A percentile compares a stretch with the other conserved stretches of the same genome.
Conservation (phyloP, 176 grass and related monocot species). For the Otatea glauca region DNA sequence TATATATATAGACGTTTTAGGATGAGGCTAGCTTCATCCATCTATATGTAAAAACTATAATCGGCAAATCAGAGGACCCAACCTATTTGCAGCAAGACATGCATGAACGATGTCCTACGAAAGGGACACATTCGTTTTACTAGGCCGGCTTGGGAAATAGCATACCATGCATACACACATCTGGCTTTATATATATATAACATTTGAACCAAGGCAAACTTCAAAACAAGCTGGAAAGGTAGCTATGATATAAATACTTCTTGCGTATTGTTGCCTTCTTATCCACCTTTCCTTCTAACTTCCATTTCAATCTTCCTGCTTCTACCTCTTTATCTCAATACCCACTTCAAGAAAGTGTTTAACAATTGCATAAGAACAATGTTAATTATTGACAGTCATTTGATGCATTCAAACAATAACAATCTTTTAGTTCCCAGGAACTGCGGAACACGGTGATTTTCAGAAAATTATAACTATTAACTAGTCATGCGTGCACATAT, state of each 20-base stretch:
- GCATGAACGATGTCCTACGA: neutral
- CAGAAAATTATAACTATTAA: neutral
- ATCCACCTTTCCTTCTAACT: neutral
- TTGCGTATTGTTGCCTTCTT: neutral
- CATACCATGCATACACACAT: neutral
- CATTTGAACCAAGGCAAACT: neutral
- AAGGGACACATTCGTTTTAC: slow-evolving; percentile 7
- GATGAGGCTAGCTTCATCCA: neutral
- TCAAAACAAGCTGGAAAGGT: neutral
- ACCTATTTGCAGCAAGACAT: neutral
- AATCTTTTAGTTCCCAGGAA: neutral
- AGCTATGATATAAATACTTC: neutral
- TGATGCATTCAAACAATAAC: neutral
- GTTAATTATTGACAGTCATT: neutral
- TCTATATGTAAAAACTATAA: neutral
- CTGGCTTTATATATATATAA: neutral
- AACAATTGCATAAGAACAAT: neutral
- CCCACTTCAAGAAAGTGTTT: neutral
- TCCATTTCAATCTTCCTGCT: neutral
- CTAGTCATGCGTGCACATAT: neutral
- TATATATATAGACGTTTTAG: neutral
- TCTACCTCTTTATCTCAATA: neutral
- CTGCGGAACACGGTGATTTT: neutral
- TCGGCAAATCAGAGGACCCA: neutral
- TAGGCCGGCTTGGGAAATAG: slow-evolving; percentile 5